These are phyloP conservation scores for Corymbia citriodora DNA, from an alignment of 441 rosid genomes.

Conservation along the genomic window DNA sequence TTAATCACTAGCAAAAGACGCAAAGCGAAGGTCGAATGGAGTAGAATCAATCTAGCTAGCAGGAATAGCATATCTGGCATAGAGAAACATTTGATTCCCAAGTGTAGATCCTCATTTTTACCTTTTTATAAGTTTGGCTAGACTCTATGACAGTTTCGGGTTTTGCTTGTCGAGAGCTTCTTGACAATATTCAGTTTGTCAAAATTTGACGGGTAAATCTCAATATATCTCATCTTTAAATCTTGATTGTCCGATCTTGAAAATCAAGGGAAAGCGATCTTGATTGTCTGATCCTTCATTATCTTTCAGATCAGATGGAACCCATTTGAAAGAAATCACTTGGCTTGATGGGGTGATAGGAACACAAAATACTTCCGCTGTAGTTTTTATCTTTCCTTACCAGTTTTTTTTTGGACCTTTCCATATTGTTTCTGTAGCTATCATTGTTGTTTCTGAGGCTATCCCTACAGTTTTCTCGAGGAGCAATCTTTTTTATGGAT, in stretches of 20 bases:
- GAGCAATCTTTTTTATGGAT: too few relatives aligned
- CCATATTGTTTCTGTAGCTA: too few relatives aligned
- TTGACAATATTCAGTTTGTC: not conserved
- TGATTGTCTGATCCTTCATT: not conserved
- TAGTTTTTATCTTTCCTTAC: too few relatives aligned
- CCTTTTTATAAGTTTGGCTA: not conserved
- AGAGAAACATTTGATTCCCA: not conserved
- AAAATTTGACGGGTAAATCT: not conserved
- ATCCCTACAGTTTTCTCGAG: too few relatives aligned
- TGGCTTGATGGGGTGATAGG: too few relatives aligned
- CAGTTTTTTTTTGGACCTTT: too few relatives aligned
- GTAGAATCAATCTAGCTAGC: not conserved
- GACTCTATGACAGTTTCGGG: not conserved
- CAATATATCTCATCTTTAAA: not conserved
- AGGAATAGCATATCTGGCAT: not conserved
- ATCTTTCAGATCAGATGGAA: not conserved
- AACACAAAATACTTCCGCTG: too few relatives aligned
- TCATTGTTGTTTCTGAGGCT: too few relatives aligned
- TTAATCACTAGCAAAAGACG: not conserved
- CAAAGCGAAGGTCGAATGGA: not conserved
- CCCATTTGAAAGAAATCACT: not conserved
- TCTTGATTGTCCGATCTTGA: not conserved
- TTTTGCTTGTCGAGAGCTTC: not conserved
- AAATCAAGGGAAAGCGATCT: not conserved
- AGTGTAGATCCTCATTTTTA: not conserved